These are phyloP conservation scores for Tetrahymena malaccensis DNA, from an alignment of 73 alveolate species.

Conservation along the genomic window DNA sequence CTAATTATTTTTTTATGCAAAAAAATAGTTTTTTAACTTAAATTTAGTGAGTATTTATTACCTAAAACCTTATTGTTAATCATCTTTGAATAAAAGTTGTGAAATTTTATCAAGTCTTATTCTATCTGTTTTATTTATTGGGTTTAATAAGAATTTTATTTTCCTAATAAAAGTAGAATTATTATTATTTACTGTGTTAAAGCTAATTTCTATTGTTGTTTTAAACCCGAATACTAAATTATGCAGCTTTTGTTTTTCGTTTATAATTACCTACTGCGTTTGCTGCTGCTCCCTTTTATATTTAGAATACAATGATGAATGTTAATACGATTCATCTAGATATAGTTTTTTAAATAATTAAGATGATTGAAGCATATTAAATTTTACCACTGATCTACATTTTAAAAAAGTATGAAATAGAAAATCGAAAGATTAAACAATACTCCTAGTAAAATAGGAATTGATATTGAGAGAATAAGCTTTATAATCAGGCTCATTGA, in stretches of 20 bases:
- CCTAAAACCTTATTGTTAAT: not conserved
- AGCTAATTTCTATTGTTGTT: not conserved
- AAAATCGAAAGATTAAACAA: not conserved
- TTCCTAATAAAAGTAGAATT: no score
- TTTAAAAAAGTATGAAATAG: not conserved
- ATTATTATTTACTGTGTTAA: not conserved
- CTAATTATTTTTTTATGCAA: not conserved
- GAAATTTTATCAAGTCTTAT: not conserved
- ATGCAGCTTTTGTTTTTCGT: not conserved
- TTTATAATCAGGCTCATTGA: not conserved
- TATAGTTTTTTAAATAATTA: no score
- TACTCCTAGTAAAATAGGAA: not conserved
- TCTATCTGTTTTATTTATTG: not conserved
- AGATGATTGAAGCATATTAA: no score
- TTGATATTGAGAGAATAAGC: not conserved
- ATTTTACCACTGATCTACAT: not conserved
- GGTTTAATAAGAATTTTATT: no score
- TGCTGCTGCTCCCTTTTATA: not conserved
- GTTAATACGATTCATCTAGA: no score
- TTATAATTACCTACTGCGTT: not conserved
- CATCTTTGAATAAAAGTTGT: not conserved
- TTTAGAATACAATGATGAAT: not conserved
- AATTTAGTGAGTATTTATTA: not conserved
- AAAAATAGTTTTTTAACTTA: no score
- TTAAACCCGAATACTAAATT: not conserved